Evolutionary conservation across 2,329 filamentous ascomycete species (phyloP).

Genomic region (Ilyonectria robusta): DNA sequence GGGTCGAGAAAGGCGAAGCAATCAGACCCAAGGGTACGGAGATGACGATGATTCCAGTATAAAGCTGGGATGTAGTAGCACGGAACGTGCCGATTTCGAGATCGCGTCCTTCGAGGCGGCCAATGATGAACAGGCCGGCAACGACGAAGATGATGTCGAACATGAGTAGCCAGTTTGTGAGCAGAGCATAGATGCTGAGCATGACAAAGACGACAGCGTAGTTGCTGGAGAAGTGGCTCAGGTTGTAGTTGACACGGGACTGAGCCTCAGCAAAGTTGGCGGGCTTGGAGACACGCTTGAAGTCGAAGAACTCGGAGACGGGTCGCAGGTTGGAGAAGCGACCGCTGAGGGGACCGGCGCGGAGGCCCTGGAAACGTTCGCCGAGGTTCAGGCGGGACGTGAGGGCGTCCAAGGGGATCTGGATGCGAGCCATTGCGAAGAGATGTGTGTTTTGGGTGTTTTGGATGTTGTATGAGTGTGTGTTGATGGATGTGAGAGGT

Average conservation of each 20-base stretch:
- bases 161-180: conserved; percentile 88
- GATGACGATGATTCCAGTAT: conserved; percentile 87
- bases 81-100: conserved; percentile 87
- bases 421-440: conserved; percentile 82
- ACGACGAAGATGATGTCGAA: conserved; percentile 94
- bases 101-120: conserved; percentile 90
- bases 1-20: conserved; percentile 86
- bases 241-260: conserved; percentile 95
- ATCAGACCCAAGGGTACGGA: conserved; percentile 88
- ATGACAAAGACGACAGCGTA: conserved; percentile 95
- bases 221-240: conserved; percentile 98
- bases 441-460: conserved; percentile 23
- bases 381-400: conserved; percentile 90
- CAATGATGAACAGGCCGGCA: conserved; percentile 90
- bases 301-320: conserved; percentile 92
- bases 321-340: conserved; percentile 95
- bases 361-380: conserved; percentile 88
- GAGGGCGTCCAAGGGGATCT: conserved; percentile 91
- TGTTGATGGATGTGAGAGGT: background rate
- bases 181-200: conserved; percentile 94
- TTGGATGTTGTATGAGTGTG: background rate
- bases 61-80: conserved; percentile 92
- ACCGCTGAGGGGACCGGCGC: conserved; percentile 81
- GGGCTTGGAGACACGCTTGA: conserved; percentile 96
- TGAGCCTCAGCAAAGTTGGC: conserved; percentile 92